Percentiles rank a stretch among this genome's conserved stretches.
Conservation (phyloP, 2,329 filamentous ascomycete species). For the Tolypocladium ovalisporum region DNA sequence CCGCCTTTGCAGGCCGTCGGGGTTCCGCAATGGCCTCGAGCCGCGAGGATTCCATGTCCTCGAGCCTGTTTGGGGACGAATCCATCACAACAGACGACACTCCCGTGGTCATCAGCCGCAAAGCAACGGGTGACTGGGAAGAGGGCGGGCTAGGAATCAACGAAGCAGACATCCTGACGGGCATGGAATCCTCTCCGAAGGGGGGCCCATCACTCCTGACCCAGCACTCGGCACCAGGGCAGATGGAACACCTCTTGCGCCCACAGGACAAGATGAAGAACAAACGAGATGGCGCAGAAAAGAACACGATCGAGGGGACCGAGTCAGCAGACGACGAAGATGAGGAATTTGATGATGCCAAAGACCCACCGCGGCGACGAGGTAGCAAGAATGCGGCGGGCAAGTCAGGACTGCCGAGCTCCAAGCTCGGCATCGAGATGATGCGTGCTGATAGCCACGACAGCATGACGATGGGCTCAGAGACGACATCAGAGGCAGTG, state of each 20-base stretch:
- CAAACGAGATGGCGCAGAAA: conserved; percentile 67
- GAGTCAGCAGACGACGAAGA: conserved; percentile 95
- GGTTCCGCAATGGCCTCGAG: conserved; percentile 72
- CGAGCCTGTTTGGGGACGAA: conserved; percentile 81
- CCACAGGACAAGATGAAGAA: conserved; percentile 64
- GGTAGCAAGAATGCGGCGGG: conserved; percentile 23
- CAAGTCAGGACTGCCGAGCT: conserved; percentile 57
- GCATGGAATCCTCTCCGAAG: conserved; percentile 23
- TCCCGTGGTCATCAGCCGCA: conserved; percentile 63
- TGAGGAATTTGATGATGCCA: conserved; percentile 61
- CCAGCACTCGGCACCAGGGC: conserved; percentile 54
- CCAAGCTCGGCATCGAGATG: conserved; percentile 93
- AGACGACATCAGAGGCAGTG: conserved; percentile 38
- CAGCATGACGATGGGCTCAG: conserved; percentile 50
- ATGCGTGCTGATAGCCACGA: conserved; percentile 94
- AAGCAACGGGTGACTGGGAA: conserved; percentile 67
- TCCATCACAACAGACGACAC: conserved; percentile 68
- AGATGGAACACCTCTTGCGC: conserved; percentile 44
- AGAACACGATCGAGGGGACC: conserved; percentile 57
- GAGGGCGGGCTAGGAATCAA: conserved; percentile 71
- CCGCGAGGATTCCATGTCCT: conserved; percentile 79
- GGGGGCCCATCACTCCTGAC: conserved; percentile 43
- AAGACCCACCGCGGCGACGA: conserved; percentile 36
- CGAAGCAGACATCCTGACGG: conserved; percentile 39
- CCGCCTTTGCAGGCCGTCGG: conserved; percentile 56